A percentile compares a stretch with the other conserved stretches of the same genome.
Conservation (phyloP, 495 filamentous ascomycete genomes). For the Penicillium silybi region DNA sequence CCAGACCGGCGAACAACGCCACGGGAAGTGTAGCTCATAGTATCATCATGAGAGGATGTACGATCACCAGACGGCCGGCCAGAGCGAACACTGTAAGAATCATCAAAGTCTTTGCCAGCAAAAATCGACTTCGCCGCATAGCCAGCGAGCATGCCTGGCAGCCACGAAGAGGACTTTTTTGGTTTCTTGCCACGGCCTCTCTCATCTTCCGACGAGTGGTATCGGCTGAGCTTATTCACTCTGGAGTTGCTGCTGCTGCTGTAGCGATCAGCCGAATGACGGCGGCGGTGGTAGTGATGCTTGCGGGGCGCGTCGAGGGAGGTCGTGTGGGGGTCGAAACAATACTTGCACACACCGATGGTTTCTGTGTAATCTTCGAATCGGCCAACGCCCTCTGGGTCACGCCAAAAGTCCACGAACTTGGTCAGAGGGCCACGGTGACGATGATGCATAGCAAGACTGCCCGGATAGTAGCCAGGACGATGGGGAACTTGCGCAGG, state of each 20-base stretch:
- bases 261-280: conserved; percentile 41
- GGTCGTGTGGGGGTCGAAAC: conserved; percentile 61
- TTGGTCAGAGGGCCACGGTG: conserved; percentile 53
- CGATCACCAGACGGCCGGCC: conserved; percentile 35
- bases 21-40: conserved; percentile 42
- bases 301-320: conserved; percentile 61
- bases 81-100: conserved; percentile 55
- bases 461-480: conserved; percentile 26
- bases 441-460: conserved; percentile 42
- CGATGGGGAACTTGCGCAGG: conserved; percentile 30
- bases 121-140: conserved; percentile 55
- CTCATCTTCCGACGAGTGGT: conserved; percentile 54
- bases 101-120: conserved; percentile 52
- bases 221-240: conserved; percentile 55
- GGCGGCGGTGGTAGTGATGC: conserved; percentile 52
- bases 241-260: conserved; percentile 39
- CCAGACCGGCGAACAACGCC: conserved; percentile 35
- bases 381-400: conserved; percentile 62
- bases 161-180: conserved; percentile 41
- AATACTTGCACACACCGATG: conserved; percentile 65
- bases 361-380: conserved; percentile 73
- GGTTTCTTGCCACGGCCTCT: conserved; percentile 42
- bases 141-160: conserved; percentile 52
- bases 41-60: conserved; percentile 33
- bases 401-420: conserved; percentile 61